phyloP scores from a whole-genome alignment of 2,329 filamentous ascomycete species.

The Pyrenophora seminiperda region DNA sequence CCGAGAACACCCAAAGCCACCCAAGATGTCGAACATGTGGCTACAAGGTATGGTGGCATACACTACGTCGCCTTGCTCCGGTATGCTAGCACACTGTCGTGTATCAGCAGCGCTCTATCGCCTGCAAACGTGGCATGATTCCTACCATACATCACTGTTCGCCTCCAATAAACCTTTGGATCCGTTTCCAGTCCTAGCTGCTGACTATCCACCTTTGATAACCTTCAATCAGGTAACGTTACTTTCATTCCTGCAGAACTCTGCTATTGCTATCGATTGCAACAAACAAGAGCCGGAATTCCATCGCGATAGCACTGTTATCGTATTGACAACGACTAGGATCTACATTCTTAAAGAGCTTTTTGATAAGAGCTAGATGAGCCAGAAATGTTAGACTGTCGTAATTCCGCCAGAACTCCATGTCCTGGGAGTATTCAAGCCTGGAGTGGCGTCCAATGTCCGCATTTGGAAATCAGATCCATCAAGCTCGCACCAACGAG shows the following conservation, averaged over 20 bases:
- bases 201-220: not conserved
- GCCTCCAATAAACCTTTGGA: not conserved
- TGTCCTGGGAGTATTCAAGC: constrained; percentile 25
- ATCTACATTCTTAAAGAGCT: constrained; percentile 8
- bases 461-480: constrained; percentile 39
- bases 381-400: constrained; percentile 16
- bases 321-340: constrained; percentile 2
- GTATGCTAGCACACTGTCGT: constrained; percentile 2
- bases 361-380: constrained; percentile 24
- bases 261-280: not conserved
- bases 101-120: constrained; percentile 5
- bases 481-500: constrained; percentile 35
- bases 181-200: not conserved
- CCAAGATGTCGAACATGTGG: not conserved
- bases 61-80: not conserved
- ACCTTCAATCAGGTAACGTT: not conserved
- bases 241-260: not conserved
- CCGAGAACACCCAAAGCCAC: constrained; percentile 22
- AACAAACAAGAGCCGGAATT: not conserved
- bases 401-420: constrained; percentile 16
- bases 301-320: constrained; percentile 11
- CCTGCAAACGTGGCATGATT: not conserved
- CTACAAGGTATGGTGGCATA: constrained; percentile 18
- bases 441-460: constrained; percentile 31
- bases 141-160: not conserved